These are phyloP conservation scores for Fusarium scirpi DNA, from an alignment of 2,329 filamentous ascomycete species.

Conservation along the genomic window DNA sequence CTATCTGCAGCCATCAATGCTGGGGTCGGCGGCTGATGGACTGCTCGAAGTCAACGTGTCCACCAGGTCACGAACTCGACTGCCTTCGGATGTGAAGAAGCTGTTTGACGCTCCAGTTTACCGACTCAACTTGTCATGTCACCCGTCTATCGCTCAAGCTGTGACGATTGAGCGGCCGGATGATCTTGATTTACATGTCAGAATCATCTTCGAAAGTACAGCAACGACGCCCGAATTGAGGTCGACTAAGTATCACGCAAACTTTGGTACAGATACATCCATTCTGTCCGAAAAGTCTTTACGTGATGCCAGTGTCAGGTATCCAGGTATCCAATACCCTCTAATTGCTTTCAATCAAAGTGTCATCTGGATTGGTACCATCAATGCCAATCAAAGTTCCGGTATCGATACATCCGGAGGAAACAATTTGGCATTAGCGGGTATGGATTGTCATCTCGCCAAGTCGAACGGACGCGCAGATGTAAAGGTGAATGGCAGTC, in stretches of 20 bases:
- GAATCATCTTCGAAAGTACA: slow-evolving; percentile 2
- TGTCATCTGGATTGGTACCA: slow-evolving; percentile 17
- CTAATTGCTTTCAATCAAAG: slow-evolving; percentile 12
- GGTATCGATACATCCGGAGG: not conserved
- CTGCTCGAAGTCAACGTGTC: slow-evolving; percentile 22
- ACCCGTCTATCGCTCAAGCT: not conserved
- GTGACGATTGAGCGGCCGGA: slow-evolving; percentile 1
- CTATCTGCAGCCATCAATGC: not conserved
- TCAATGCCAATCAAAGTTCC: not conserved
- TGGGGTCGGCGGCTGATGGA: not conserved
- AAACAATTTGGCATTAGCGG: slow-evolving; percentile 14
- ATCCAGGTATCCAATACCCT: not conserved
- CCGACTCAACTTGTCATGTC: slow-evolving; percentile 3
- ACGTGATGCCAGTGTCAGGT: not conserved
- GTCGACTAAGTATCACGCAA: not conserved
- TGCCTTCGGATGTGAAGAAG: not conserved
- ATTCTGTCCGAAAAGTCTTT: not conserved
- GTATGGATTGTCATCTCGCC: slow-evolving; percentile 8
- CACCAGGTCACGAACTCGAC: not conserved
- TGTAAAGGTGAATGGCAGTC: slow-evolving; percentile 8
- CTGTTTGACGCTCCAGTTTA: slow-evolving; percentile 22
- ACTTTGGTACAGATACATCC: slow-evolving; percentile 3
- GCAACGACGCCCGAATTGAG: not conserved
- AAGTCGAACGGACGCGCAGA: slow-evolving; percentile 25
- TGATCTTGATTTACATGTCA: not conserved